A percentile compares a stretch with the other conserved stretches of the same genome.
Evolutionary conservation across 192 early-diverging fungal genomes (phyloP).

Genomic region (Glomus cerebriforme): DNA sequence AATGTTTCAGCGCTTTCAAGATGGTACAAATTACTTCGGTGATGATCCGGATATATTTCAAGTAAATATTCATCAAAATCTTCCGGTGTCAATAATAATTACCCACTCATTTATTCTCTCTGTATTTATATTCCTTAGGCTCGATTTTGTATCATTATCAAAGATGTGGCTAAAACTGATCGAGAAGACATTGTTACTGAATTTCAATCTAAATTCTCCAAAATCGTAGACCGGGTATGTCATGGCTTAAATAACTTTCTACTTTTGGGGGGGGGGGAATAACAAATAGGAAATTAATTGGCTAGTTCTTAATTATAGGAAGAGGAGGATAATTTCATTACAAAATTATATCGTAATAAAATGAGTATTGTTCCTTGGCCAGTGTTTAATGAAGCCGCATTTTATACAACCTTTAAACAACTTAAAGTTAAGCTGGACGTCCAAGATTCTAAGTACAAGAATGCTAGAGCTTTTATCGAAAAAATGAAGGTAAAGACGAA

Average conservation of each 20-base stretch:
- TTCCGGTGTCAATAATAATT: background rate
- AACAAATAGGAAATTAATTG: no score
- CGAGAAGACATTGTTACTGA: slow-evolving; percentile 22
- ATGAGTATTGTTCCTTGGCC: slow-evolving; percentile 35
- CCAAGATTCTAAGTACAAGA: slow-evolving; percentile 22
- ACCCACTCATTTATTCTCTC: background rate
- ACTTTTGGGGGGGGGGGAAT: no score
- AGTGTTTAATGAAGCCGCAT: slow-evolving; percentile 29
- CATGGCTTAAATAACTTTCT: no score
- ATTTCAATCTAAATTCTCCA: slow-evolving; percentile 29
- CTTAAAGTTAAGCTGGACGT: slow-evolving; percentile 19
- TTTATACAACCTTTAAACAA: slow-evolving; percentile 21
- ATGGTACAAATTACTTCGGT: slow-evolving; percentile 24
- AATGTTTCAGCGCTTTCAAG: slow-evolving; percentile 38
- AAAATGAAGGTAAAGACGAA: slow-evolving; percentile 18
- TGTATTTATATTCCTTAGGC: background rate
- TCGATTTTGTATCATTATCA: slow-evolving; percentile 33
- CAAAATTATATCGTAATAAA: slow-evolving; percentile 29
- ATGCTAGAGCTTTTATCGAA: slow-evolving; percentile 16
- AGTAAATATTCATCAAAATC: background rate
- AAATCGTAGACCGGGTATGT: slow-evolving; percentile 19
- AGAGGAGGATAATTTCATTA: slow-evolving; percentile 33
- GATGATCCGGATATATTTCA: slow-evolving; percentile 29
- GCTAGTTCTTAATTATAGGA: background rate
- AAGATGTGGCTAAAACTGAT: slow-evolving; percentile 33